Percentiles rank a stretch among this genome's conserved stretches.
Evolutionary conservation across 345 rosid genomes (phyloP).

Genomic region (Anacardium occidentale): DNA sequence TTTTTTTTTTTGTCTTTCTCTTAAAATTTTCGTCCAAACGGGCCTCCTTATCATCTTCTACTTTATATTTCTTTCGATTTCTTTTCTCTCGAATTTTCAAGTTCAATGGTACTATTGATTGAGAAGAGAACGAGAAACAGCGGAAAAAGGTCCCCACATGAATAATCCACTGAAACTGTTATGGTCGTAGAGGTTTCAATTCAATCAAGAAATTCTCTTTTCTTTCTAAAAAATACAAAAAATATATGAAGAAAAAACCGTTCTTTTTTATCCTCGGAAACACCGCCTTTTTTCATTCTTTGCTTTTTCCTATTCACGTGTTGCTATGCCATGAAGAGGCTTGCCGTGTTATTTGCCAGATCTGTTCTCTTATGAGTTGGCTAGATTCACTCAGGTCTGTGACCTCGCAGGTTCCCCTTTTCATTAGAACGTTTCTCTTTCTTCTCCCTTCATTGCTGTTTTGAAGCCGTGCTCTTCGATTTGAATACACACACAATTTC

Average conservation of each 20-base stretch:
- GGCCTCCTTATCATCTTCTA: neutral
- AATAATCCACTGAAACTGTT: constrained; percentile 37
- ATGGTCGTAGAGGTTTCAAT: constrained; percentile 20
- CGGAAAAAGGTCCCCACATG: constrained; percentile 34
- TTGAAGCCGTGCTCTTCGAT: neutral
- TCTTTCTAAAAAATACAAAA: neutral
- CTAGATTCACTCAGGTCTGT: constrained; percentile 33
- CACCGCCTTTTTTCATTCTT: constrained; percentile 47
- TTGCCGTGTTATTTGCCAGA: constrained; percentile 40
- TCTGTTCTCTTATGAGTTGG: constrained; percentile 56
- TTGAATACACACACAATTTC: neutral
- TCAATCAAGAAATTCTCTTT: neutral
- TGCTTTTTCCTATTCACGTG: constrained; percentile 57
- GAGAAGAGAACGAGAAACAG: neutral
- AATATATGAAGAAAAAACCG: neutral
- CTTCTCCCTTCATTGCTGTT: constrained; percentile 3
- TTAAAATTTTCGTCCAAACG: constrained; percentile 7
- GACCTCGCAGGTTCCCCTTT: constrained; percentile 32
- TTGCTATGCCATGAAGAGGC: constrained; percentile 43
- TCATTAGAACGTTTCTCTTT: constrained; percentile 25
- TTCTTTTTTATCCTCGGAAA: constrained; percentile 42
- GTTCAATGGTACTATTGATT: neutral
- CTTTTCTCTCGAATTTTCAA: neutral
- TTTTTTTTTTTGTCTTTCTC: constrained; percentile 33
- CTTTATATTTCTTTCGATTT: constrained; percentile 1